Evolutionary conservation across 2,329 filamentous ascomycete species (phyloP), one percentile per base, ranked within the genome.

Genomic region (Verticillium klebahnii): DNA sequence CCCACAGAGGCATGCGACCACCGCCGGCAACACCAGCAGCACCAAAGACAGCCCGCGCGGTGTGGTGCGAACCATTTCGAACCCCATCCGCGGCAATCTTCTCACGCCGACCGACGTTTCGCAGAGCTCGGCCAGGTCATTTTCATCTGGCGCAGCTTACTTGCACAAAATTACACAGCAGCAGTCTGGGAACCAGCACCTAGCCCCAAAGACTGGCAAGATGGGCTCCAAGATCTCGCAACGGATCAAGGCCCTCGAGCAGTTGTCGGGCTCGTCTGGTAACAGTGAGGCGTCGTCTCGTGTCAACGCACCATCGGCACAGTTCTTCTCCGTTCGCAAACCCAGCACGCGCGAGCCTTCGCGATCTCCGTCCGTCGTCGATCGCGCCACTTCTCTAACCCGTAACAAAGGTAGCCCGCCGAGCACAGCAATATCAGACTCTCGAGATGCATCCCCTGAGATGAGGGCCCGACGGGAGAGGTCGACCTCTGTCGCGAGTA

Each of bases 211-310:
- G 72, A 96, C 93, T 73, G 83, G 89, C 66, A 95, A 91, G 69
- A 85, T 98, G 29, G 93, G 92, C 8, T 93, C 91, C 9, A 93
- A 92, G 67, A 97, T 99, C 64, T 96, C 94, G 3, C 92, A 94
- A 73, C 89, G 95, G 52, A 98, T 98, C 73, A 96, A 97, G 75
- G 93, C 93, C 7, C 80, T 99, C 60, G 91, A 97, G 72, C 93
- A 92, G 74, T 83, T 95, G 67, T 83, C 88, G 63, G 76, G 82
- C 71, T 70, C 73, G 70, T 65, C 74, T 55, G 67, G 72, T 11
- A 65, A 71, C 61, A 64, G 67, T 11, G 69, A 64, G 5, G 75
- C 75, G 3, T 37, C 66, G 5, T 67, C 66, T 5, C 36, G 62
- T 14, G 60, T 32, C 34, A 32, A 50, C 32, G 60, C 72, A 34